Percentiles rank a stretch among this genome's conserved stretches.
Evolutionary conservation across 257 asterid genomes (phyloP).

Genomic region (Lavandula angustifolia): DNA sequence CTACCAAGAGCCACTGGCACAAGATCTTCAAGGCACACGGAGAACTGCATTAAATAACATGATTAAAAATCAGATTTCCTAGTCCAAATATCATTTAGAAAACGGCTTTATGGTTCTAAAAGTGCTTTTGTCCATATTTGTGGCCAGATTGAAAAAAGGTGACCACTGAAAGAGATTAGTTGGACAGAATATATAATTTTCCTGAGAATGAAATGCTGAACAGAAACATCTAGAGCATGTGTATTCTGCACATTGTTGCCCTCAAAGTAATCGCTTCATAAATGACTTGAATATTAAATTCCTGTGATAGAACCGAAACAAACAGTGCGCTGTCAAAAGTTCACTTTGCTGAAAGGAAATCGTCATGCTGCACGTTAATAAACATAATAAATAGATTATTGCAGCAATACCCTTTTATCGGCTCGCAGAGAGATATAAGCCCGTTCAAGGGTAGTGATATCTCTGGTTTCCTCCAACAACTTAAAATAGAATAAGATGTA

Average conservation of each 20-base stretch:
- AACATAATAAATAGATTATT: too few relatives aligned
- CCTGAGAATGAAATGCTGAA: too few relatives aligned
- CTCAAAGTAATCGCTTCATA: too few relatives aligned
- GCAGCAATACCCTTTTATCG: constrained; percentile 84
- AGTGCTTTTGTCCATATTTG: constrained; percentile 8
- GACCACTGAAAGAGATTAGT: constrained; percentile 15
- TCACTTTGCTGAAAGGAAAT: too few relatives aligned
- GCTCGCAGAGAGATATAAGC: constrained; percentile 78
- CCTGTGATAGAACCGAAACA: too few relatives aligned
- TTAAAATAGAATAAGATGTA: constrained; percentile 80
- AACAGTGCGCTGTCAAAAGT: too few relatives aligned
- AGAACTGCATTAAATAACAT: constrained; percentile 67
- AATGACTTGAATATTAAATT: too few relatives aligned
- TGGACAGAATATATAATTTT: too few relatives aligned
- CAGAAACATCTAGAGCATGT: too few relatives aligned
- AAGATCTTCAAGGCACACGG: constrained; percentile 94
- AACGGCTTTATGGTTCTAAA: constrained; percentile 7
- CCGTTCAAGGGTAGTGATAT: constrained; percentile 81
- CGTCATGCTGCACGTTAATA: too few relatives aligned
- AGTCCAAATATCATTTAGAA: constrained; percentile 21
- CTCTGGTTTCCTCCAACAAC: constrained; percentile 90
- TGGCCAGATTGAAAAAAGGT: constrained; percentile 15
- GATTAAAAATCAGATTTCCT: constrained; percentile 31
- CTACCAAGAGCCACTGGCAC: constrained; percentile 89
- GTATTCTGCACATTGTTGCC: too few relatives aligned